Conservation (phyloP, 2,329 filamentous ascomycete species). For the Trichoderma pleuroti region DNA sequence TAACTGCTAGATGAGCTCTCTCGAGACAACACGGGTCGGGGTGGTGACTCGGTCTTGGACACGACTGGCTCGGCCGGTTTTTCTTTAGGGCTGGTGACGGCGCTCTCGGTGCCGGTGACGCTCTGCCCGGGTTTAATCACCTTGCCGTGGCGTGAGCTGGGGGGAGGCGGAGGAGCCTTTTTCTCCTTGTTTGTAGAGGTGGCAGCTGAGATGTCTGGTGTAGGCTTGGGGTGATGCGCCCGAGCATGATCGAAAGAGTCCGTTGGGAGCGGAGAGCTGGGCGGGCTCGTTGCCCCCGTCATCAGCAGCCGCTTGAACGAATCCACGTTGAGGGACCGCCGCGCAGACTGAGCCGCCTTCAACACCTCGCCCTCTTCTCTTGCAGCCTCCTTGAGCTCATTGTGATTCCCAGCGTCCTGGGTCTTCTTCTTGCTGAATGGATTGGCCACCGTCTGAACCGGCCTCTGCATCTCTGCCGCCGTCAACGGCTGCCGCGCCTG, state of each 20-base stretch:
- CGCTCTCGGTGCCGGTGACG: neutral
- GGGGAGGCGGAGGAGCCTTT: slow-evolving; percentile 67
- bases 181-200: slow-evolving; percentile 37
- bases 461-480: slow-evolving; percentile 13
- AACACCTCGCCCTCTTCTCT: slow-evolving; percentile 32
- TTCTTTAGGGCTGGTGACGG: slow-evolving; percentile 27
- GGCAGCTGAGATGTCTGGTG: neutral
- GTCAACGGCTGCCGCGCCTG: neutral
- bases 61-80: slow-evolving; percentile 19
- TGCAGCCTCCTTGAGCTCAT: slow-evolving; percentile 31
- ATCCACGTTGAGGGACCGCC: slow-evolving; percentile 65
- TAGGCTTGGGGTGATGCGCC: neutral
- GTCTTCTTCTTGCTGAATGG: slow-evolving; percentile 56
- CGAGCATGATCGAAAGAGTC: slow-evolving; percentile 11
- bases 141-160: slow-evolving; percentile 73
- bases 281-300: slow-evolving; percentile 58
- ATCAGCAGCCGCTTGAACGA: slow-evolving; percentile 73
- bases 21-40: neutral
- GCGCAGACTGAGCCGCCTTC: slow-evolving; percentile 33
- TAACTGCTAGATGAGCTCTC: neutral
- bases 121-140: slow-evolving; percentile 49
- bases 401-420: slow-evolving; percentile 41
- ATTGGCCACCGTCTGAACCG: slow-evolving; percentile 30
- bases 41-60: neutral
- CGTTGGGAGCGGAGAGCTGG: slow-evolving; percentile 10